A percentile compares a stretch with the other conserved stretches of the same genome.
Conservation (phyloP, 257 asterid genomes). For the Lantana camara region DNA sequence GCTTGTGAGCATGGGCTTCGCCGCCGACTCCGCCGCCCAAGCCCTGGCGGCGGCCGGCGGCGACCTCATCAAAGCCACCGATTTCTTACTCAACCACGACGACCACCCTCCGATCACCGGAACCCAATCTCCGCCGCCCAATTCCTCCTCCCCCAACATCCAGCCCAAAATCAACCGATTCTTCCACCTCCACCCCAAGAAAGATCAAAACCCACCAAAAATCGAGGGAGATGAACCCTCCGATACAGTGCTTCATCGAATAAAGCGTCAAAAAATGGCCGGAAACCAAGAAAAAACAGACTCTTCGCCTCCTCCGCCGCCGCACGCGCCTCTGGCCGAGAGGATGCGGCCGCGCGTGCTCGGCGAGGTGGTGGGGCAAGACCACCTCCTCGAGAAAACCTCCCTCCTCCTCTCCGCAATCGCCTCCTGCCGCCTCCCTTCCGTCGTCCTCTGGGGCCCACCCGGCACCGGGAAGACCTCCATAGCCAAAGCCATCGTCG, state of each 20-base stretch:
- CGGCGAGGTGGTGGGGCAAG: slow-evolving; percentile 81
- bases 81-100: slow-evolving; percentile 59
- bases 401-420: slow-evolving; percentile 66
- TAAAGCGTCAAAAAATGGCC: slow-evolving; percentile 46
- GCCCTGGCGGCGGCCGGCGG: slow-evolving; percentile 64
- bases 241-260: slow-evolving; percentile 11
- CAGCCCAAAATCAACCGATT: slow-evolving; percentile 79
- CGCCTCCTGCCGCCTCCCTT: slow-evolving; percentile 59
- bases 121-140: slow-evolving; percentile 20
- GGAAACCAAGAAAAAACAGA: slow-evolving; percentile 1
- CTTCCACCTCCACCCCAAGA: slow-evolving; percentile 43
- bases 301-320: slow-evolving; percentile 21
- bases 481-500: slow-evolving; percentile 71
- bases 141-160: slow-evolving; percentile 33
- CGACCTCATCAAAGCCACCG: slow-evolving; percentile 66
- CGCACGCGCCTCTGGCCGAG: slow-evolving; percentile 67
- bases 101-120: neutral
- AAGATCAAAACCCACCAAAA: slow-evolving; percentile 13
- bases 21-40: slow-evolving; percentile 51
- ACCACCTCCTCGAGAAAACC: slow-evolving; percentile 55
- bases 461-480: slow-evolving; percentile 93
- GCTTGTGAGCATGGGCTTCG: slow-evolving; percentile 80
- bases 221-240: slow-evolving; percentile 21
- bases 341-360: slow-evolving; percentile 81
- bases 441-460: slow-evolving; percentile 85